Conservation (phyloP, 441 rosid species). For the Arabidopsis lyrata region DNA sequence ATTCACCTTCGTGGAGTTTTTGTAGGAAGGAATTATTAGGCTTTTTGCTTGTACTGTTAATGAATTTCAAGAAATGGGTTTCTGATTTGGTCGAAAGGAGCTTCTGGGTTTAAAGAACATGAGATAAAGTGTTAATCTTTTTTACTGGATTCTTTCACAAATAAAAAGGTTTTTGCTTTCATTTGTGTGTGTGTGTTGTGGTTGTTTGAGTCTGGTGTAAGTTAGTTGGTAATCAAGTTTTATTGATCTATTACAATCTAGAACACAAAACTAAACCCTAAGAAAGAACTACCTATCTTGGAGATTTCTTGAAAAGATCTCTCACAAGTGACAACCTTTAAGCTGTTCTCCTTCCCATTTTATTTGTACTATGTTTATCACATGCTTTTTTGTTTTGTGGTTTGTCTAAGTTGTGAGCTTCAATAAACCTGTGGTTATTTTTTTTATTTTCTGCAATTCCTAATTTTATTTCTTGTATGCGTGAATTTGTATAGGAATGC, state of each 20-base stretch:
- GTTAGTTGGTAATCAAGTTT: neutral
- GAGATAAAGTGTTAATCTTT: neutral
- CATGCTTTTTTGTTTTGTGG: constrained; percentile 11
- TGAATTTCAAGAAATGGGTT: neutral
- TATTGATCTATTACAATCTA: neutral
- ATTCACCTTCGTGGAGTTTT: neutral
- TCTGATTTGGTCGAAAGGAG: neutral
- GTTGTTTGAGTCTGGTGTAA: constrained; percentile 7
- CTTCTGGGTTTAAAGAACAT: neutral
- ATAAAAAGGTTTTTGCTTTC: neutral
- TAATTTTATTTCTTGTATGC: constrained; percentile 4
- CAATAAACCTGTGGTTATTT: neutral
- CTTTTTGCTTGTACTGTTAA: constrained; percentile 19
- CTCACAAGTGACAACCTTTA: neutral
- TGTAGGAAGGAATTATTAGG: constrained; percentile 5
- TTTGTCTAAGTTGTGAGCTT: constrained; percentile 21
- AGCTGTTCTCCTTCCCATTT: neutral
- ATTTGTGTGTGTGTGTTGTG: constrained; percentile 1
- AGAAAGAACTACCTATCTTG: constrained; percentile 8
- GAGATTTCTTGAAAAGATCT: neutral
- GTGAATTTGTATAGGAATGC: constrained; percentile 42
- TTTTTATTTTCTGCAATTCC: constrained; percentile 14
- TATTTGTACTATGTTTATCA: neutral
- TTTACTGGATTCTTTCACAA: neutral
- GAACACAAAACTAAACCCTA: constrained; percentile 12